phyloP scores from a whole-genome alignment of 2,329 filamentous ascomycete species.

The Neonectria punicea region DNA sequence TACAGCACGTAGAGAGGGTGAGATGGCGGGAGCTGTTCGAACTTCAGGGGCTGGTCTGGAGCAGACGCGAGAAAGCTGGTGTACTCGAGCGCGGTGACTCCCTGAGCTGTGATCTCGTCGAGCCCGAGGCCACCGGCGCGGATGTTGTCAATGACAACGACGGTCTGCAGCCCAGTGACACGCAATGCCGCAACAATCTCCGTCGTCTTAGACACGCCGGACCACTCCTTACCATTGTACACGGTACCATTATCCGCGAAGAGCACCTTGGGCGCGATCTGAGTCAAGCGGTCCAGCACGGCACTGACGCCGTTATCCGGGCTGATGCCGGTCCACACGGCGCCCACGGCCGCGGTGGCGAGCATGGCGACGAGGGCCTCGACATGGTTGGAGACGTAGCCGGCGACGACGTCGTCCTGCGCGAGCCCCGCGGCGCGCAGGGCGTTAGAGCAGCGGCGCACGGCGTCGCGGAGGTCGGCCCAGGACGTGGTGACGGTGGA shows the following conservation, averaged over 20 bases:
- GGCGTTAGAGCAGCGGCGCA: conserved; percentile 77
- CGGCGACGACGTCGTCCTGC: conserved; percentile 67
- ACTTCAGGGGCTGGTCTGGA: conserved; percentile 63
- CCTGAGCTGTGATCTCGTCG: conserved; percentile 52
- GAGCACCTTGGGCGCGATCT: conserved; percentile 84
- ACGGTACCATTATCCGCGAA: conserved; percentile 89
- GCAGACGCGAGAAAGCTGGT: conserved; percentile 56
- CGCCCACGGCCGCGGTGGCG: conserved; percentile 82
- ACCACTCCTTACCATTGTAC: conserved; percentile 92
- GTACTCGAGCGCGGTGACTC: conserved; percentile 57
- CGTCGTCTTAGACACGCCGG: conserved; percentile 80
- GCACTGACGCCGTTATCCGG: conserved; percentile 93
- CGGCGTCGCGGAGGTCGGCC: conserved; percentile 81
- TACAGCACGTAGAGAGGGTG: conserved; percentile 96
- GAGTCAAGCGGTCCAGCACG: conserved; percentile 85
- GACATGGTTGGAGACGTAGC: conserved; percentile 89
- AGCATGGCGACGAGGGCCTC: conserved; percentile 91
- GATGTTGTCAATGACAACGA: conserved; percentile 80
- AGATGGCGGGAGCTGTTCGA: conserved; percentile 82
- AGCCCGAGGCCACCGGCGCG: conserved; percentile 54
- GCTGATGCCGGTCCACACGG: conserved; percentile 92
- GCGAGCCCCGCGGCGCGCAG: conserved; percentile 73
- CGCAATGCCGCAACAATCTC: conserved; percentile 76
- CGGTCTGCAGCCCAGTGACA: conserved; percentile 69
- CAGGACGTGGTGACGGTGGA: conserved; percentile 72